A percentile compares a stretch with the other conserved stretches of the same genome.
phyloP scores from a whole-genome alignment of 2,329 filamentous ascomycete species.

The Capronia epimyces region DNA sequence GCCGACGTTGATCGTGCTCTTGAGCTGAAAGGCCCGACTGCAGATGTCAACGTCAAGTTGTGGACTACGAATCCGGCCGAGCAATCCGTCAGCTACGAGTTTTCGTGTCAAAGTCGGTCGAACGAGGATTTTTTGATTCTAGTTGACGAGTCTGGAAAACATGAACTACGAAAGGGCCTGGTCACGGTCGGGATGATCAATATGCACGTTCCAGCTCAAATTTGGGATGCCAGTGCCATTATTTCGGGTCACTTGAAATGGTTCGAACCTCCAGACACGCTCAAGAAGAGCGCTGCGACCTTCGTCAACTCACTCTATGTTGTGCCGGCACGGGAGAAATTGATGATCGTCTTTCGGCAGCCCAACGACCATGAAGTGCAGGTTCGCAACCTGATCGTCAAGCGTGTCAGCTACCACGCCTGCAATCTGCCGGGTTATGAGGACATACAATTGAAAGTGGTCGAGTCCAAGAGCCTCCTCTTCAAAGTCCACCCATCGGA shows the following conservation, averaged over 20 bases:
- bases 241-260: constrained; percentile 32
- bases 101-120: constrained; percentile 35
- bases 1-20: constrained; percentile 39
- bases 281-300: constrained; percentile 31
- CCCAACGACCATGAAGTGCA: constrained; percentile 24
- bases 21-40: constrained; percentile 30
- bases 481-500: constrained; percentile 28
- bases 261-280: constrained; percentile 23
- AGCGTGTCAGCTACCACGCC: constrained; percentile 18
- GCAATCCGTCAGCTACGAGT: constrained; percentile 35
- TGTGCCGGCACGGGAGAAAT: constrained; percentile 28
- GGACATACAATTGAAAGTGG: constrained; percentile 31
- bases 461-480: constrained; percentile 37
- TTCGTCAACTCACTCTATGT: constrained; percentile 36
- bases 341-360: constrained; percentile 32
- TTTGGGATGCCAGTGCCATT: constrained; percentile 38
- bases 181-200: constrained; percentile 34
- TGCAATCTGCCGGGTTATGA: constrained; percentile 30
- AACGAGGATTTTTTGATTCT: constrained; percentile 33
- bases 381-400: constrained; percentile 19
- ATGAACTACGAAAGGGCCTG: constrained; percentile 30
- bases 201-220: constrained; percentile 37
- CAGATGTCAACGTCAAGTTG: constrained; percentile 10
- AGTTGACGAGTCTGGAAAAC: constrained; percentile 34
- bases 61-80: constrained; percentile 12